Evolutionary conservation across 1,284 basidiomycete genomes (phyloP).

Genomic region (Heterobasidion parviporum): DNA sequence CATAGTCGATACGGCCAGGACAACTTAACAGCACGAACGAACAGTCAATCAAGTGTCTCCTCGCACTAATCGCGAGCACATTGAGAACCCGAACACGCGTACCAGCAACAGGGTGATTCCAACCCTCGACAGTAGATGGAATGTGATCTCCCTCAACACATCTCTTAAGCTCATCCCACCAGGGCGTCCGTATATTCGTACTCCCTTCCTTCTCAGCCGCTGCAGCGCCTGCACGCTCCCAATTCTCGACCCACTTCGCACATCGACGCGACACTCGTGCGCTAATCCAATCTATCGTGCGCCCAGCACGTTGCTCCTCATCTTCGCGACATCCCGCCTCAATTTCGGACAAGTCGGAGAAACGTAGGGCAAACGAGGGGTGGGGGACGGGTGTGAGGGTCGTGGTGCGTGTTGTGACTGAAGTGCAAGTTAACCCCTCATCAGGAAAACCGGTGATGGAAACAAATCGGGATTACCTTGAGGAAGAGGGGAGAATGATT

Average conservation of each 20-base stretch:
- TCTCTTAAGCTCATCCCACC: conserved; percentile 75
- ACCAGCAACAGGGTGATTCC: conserved; percentile 80
- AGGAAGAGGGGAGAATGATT: conserved; percentile 77
- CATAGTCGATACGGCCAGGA: conserved; percentile 69
- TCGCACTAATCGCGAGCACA: not conserved
- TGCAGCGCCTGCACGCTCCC: conserved; percentile 13
- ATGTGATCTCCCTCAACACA: conserved; percentile 70
- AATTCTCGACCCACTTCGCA: conserved; percentile 58
- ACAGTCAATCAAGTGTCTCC: no score
- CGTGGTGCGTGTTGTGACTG: conserved; percentile 73
- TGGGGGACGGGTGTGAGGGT: conserved; percentile 62
- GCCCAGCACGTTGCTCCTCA: conserved; percentile 64
- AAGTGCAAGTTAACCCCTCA: not conserved
- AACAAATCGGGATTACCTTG: conserved; percentile 41
- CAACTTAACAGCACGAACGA: conserved; percentile 35
- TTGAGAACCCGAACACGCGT: conserved; percentile 20
- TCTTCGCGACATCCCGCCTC: conserved; percentile 66
- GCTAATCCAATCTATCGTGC: conserved; percentile 76
- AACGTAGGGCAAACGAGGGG: conserved; percentile 61
- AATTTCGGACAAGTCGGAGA: conserved; percentile 63
- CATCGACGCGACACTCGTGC: conserved; percentile 55
- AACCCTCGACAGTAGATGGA: conserved; percentile 61
- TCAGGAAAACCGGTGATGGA: not conserved
- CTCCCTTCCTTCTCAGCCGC: conserved; percentile 19
- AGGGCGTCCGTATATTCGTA: conserved; percentile 45